phyloP scores from a whole-genome alignment of 1,139 yeast species.

The Suhomyces panamericanus region DNA sequence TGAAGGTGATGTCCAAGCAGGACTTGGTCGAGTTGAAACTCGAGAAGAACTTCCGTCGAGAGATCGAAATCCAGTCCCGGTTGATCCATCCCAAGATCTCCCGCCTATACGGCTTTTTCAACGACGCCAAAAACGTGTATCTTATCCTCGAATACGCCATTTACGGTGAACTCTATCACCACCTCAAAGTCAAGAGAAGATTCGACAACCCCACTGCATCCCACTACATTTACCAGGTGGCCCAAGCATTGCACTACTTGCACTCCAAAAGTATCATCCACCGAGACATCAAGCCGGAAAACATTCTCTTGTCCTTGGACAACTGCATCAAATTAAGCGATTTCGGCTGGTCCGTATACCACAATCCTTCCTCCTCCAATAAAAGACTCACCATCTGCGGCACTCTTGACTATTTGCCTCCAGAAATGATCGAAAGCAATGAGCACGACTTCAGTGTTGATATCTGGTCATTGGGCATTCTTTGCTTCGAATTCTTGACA shows the following conservation, averaged over 20 bases:
- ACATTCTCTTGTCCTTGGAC: constrained; percentile 71
- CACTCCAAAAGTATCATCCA: constrained; percentile 83
- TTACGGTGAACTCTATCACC: constrained; percentile 83
- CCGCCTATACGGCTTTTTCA: constrained; percentile 82
- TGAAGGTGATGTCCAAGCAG: constrained; percentile 84
- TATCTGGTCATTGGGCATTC: constrained; percentile 89
- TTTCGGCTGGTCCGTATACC: constrained; percentile 89
- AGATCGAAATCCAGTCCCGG: constrained; percentile 84
- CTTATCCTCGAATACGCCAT: constrained; percentile 82
- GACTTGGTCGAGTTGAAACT: constrained; percentile 75
- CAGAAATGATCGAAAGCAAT: constrained; percentile 88
- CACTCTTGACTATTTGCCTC: constrained; percentile 90
- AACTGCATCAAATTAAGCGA: constrained; percentile 82
- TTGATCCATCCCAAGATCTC: constrained; percentile 76
- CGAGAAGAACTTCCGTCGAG: constrained; percentile 87
- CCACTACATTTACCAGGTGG: constrained; percentile 77
- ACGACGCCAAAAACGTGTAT: constrained; percentile 77
- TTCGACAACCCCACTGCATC: constrained; percentile 76
- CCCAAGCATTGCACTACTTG: constrained; percentile 72
- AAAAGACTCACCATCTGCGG: constrained; percentile 88
- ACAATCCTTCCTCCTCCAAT: constrained; percentile 34
- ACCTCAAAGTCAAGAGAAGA: constrained; percentile 60
- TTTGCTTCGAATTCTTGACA: constrained; percentile 81
- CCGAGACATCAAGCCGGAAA: constrained; percentile 92
- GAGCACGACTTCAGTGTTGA: constrained; percentile 82